Evolutionary conservation across 208 protist species (phyloP).

Genomic region (Borovskyia barvae): DNA sequence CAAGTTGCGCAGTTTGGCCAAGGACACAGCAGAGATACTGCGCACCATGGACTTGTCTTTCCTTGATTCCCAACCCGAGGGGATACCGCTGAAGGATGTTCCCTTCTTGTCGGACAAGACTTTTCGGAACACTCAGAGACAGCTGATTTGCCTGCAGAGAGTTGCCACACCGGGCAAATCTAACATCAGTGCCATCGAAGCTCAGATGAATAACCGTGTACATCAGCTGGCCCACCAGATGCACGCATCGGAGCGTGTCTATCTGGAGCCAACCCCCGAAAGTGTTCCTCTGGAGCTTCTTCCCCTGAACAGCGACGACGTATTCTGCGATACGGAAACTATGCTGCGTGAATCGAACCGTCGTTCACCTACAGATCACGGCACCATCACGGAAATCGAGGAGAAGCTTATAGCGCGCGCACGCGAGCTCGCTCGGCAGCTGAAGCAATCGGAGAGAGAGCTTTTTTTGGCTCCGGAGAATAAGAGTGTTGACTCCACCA

Average conservation of each 20-base stretch:
- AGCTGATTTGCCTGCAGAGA: conserved; percentile 21
- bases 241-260: conserved; percentile 52
- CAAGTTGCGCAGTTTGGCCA: conserved; percentile 30
- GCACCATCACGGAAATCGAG: conserved; percentile 29
- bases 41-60: conserved; percentile 23
- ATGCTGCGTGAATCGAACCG: conserved; percentile 32
- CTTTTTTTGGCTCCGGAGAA: conserved; percentile 36
- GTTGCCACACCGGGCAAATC: not conserved
- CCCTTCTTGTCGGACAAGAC: conserved; percentile 20
- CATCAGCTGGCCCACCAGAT: conserved; percentile 43
- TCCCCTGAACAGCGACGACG: conserved; percentile 49
- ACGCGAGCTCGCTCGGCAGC: conserved; percentile 35
- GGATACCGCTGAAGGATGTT: conserved; percentile 45
- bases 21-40: conserved; percentile 8
- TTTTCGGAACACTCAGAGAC: conserved; percentile 24
- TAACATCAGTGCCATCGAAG: conserved; percentile 18
- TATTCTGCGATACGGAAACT: conserved; percentile 40
- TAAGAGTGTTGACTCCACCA: conserved; percentile 35
- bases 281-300: conserved; percentile 46
- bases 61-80: conserved; percentile 35
- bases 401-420: conserved; percentile 38
- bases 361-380: not conserved
- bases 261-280: conserved; percentile 40
- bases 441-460: conserved; percentile 30
- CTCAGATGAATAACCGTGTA: conserved; percentile 34